Base-by-base conservation (phyloP, 345 rosid genomes). In the Zanthoxylum bungeanum region DNA sequence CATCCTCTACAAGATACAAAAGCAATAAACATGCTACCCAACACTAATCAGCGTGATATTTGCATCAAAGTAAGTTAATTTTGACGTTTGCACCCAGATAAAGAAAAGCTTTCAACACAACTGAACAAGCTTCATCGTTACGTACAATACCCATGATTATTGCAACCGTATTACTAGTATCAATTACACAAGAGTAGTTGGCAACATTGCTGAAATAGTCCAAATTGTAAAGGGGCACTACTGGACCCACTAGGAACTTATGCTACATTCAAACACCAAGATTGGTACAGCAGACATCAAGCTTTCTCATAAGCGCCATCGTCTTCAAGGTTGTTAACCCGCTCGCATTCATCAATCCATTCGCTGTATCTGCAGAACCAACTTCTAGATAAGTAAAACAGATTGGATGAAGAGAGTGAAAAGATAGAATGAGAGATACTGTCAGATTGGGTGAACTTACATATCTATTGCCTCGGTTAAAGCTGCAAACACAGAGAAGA, bases 311-410 rank as follows among this genome's bases (percentile, higher is more conserved):
- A 85, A 14, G 78, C 92, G 33, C 70, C 88, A 40, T 90, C 91
- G 49, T 90, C 89, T 69, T 88, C 96, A 39, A 76, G 79, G 11
- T 78, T 76, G 78, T 90, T 90, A 42, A 88, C 96, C 66, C 93
- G 84, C 75, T 88, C 96, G 5, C 99, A 96, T 70, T 96, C 99
- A 79, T 96, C 99, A 0, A 93, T 92, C 99, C 99, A 95, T 75
- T 95, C 99, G 3, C 99, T 92, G 62, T 95, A 95, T 65, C 98
- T 94, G 85, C 77, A 78, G 30, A 14, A 14, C 53, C 34, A 60
- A 33, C 1, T 31, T 9, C 71, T 19, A 67, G 17, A 62, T 36
- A 17, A 40, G 64, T 50, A 36, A 60, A 27, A 56, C 47, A 57
- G 11, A 2, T 17, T 1, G 39, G 17, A 60, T 28, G 0, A 16